Evolutionary conservation across 2,329 filamentous ascomycete genomes (phyloP).

Genomic region (Thielaviopsis musarum): DNA sequence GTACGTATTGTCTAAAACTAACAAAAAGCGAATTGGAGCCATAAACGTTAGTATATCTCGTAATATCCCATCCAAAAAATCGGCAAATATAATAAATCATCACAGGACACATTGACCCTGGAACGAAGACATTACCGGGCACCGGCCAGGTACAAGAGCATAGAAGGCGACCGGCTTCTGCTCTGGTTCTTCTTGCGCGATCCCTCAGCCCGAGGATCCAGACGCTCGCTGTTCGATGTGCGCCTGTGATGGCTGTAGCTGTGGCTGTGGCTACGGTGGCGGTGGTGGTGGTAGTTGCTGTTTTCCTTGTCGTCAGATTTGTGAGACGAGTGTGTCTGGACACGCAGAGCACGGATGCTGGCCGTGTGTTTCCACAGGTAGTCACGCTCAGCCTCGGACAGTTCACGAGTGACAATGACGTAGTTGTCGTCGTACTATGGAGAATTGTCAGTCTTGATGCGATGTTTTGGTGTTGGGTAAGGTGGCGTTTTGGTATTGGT

Average conservation of each 20-base stretch:
- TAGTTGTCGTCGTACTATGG: slow-evolving; percentile 42
- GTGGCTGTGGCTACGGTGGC: slow-evolving; percentile 20
- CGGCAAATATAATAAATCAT: not conserved
- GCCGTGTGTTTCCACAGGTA: slow-evolving; percentile 56
- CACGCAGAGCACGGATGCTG: slow-evolving; percentile 39
- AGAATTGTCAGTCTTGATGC: not conserved
- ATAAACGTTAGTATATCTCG: not conserved
- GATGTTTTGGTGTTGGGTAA: not conserved
- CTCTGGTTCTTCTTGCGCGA: slow-evolving; percentile 41
- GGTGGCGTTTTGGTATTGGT: no score
- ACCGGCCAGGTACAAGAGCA: slow-evolving; percentile 42
- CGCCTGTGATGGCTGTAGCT: not conserved
- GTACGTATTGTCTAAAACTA: not conserved
- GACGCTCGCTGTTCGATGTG: not conserved
- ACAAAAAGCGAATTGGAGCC: not conserved
- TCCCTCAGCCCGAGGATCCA: slow-evolving; percentile 33
- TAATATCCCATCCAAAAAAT: not conserved
- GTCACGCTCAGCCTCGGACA: slow-evolving; percentile 54
- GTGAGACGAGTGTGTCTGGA: not conserved
- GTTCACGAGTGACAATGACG: slow-evolving; percentile 56
- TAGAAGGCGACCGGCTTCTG: slow-evolving; percentile 37
- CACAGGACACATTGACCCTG: not conserved
- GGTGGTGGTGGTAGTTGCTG: slow-evolving; percentile 25
- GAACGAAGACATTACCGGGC: slow-evolving; percentile 17
- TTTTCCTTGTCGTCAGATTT: slow-evolving; percentile 30